Conservation (phyloP, 768 basidiomycete genomes). For the Russula virescens region DNA sequence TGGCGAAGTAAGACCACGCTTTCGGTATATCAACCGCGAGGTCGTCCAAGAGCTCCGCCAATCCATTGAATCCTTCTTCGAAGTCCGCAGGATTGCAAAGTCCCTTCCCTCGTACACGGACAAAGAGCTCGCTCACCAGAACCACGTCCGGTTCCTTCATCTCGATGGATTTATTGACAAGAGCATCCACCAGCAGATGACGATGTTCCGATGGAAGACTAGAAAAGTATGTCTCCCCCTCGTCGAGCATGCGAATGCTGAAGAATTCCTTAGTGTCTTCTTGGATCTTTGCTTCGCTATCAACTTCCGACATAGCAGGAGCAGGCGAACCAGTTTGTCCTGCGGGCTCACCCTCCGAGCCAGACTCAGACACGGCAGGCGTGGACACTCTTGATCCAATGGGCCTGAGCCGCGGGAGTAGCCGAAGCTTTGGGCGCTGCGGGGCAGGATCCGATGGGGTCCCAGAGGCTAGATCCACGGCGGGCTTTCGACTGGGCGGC, state of each 20-base stretch:
- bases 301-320: conserved; percentile 46
- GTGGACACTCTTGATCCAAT: conserved; percentile 33
- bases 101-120: conserved; percentile 51
- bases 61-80: conserved; percentile 65
- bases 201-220: conserved; percentile 62
- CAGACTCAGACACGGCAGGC: no score
- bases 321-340: conserved; percentile 28
- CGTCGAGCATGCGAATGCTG: conserved; percentile 73
- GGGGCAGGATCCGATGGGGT: conserved; percentile 42
- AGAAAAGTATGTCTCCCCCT: conserved; percentile 84
- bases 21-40: conserved; percentile 86
- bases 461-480: conserved; percentile 43
- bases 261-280: conserved; percentile 88
- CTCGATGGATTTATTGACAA: conserved; percentile 71
- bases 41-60: conserved; percentile 79
- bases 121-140: conserved; percentile 73
- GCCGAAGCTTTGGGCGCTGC: conserved; percentile 65
- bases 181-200: conserved; percentile 61
- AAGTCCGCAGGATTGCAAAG: conserved; percentile 56
- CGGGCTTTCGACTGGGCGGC: conserved; percentile 45
- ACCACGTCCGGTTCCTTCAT: conserved; percentile 76
- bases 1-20: conserved; percentile 69
- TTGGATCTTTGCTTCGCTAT: conserved; percentile 67
- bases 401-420: conserved; percentile 75
- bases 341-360: conserved; percentile 43